These are phyloP conservation scores for Furcasterigmium sp. DNA, from an alignment of 2,329 filamentous ascomycete species.

Conservation along the genomic window DNA sequence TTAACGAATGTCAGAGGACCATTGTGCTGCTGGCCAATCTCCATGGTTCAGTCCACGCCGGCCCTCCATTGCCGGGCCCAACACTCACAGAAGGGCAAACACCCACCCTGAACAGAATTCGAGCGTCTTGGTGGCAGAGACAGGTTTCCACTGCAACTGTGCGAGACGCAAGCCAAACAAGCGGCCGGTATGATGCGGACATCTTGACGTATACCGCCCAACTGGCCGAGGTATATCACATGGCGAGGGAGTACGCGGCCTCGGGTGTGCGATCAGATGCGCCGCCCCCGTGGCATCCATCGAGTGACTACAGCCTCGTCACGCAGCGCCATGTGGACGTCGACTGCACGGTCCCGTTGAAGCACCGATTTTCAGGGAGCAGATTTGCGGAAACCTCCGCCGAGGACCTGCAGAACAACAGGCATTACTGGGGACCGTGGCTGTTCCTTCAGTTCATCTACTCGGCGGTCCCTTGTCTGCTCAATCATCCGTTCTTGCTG, in stretches of 20 bases:
- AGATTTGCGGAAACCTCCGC: constrained; percentile 35
- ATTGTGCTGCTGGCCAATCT: constrained; percentile 36
- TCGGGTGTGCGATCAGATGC: constrained; percentile 36
- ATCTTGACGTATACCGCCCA: constrained; percentile 38
- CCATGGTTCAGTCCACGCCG: constrained; percentile 23
- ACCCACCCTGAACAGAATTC: background rate
- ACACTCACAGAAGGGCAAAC: background rate
- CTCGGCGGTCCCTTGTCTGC: constrained; percentile 44
- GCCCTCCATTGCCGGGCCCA: background rate
- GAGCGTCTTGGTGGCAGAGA: too few species aligned
- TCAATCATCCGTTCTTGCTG: constrained; percentile 49
- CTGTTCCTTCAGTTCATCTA: constrained; percentile 47
- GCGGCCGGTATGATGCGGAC: constrained; percentile 20
- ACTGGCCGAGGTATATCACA: constrained; percentile 41
- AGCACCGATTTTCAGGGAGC: constrained; percentile 43
- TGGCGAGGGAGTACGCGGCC: constrained; percentile 40
- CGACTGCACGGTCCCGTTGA: constrained; percentile 43
- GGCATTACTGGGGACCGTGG: constrained; percentile 49
- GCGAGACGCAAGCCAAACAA: background rate
- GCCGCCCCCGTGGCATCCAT: constrained; percentile 33
- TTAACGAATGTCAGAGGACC: constrained; percentile 29
- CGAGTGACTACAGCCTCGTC: constrained; percentile 47
- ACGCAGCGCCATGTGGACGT: constrained; percentile 44
- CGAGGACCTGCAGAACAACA: constrained; percentile 34
- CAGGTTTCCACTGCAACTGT: background rate